Base-by-base conservation (phyloP, 192 early-diverging fungal genomes). In the Endogone sp. region DNA sequence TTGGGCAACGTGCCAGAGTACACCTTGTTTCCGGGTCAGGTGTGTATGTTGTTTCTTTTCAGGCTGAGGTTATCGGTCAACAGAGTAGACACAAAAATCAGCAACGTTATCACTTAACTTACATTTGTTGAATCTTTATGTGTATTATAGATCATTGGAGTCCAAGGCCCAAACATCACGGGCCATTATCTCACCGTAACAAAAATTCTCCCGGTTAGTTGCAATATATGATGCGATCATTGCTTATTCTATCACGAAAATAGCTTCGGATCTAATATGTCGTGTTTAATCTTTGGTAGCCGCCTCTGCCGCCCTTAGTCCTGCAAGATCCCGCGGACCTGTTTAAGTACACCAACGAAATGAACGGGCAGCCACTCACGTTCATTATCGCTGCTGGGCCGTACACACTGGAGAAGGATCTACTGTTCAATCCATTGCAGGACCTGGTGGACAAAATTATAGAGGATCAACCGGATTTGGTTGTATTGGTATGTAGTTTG, bases 11-110 rank as follows among this genome's bases (percentile, higher is more conserved):
- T 90, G 23, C 59, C 85, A 10, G 76, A 81, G n/a, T 91, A 85
- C 71, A 73, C 85, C 32, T 81, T 98, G 26, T 98, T 98, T 68
- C 95, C 95, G 2, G 97, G 97, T 26, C 95, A 96, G 73, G 77
- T 76, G 59, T 4, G 62, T 55, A 21, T 2, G 29, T 2, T n/a
- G n/a, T n/a, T n/a, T 9, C 61, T 68, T 29, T 27, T 29, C 29
- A 1, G 6, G 23, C 22, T 9, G 13, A 4, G 1, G 26, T 66
- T 22, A 23, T 11, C 2, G 1, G 22, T 64, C 9, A 29, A 0
- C 24, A 63, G n/a, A n/a, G n/a, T n/a, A n/a, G n/a, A n/a, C n/a
- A n/a, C n/a, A n/a, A n/a, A n/a, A n/a, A 44, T 44, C 37, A 44
- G 4, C 6, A 44, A 13, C 37, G 37, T 44, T 4, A 8, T 13